Conservation (phyloP, 2,329 filamentous ascomycete species). For the Exserohilum rostratum region DNA sequence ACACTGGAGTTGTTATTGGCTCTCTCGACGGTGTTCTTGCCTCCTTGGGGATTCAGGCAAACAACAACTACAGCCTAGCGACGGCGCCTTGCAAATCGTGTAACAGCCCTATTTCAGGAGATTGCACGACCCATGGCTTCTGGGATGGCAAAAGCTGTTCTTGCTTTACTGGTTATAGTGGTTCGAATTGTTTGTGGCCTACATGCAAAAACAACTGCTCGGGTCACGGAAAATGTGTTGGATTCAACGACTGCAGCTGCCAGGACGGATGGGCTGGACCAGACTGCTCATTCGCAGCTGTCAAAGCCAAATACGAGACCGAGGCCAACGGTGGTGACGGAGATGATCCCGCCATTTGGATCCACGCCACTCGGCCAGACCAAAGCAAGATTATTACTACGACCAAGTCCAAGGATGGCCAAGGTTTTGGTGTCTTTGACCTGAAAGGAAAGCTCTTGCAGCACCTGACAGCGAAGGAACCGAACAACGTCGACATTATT, state of each 20-base stretch:
- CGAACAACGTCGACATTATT: slow-evolving; percentile 63
- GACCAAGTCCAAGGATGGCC: slow-evolving; percentile 57
- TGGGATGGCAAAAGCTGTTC: slow-evolving; percentile 13
- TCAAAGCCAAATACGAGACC: slow-evolving; percentile 40
- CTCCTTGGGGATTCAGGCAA: slow-evolving; percentile 22
- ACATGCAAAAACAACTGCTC: slow-evolving; percentile 37
- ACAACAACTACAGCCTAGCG: slow-evolving; percentile 28
- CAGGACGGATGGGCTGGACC: slow-evolving; percentile 33
- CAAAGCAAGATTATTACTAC: slow-evolving; percentile 60
- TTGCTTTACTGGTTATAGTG: slow-evolving; percentile 36
- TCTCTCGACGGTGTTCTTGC: slow-evolving; percentile 24
- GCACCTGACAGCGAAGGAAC: slow-evolving; percentile 53
- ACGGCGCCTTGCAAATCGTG: slow-evolving; percentile 26
- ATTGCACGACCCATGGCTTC: slow-evolving; percentile 34
- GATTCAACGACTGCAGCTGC: slow-evolving; percentile 37
- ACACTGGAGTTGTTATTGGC: slow-evolving; percentile 30
- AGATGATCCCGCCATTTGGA: slow-evolving; percentile 43
- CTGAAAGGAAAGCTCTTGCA: slow-evolving; percentile 57
- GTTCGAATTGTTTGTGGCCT: slow-evolving; percentile 25
- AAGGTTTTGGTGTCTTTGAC: slow-evolving; percentile 59
- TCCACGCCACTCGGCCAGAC: slow-evolving; percentile 39
- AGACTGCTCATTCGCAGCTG: slow-evolving; percentile 37
- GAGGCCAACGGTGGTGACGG: slow-evolving; percentile 43
- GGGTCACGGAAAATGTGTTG: slow-evolving; percentile 32
- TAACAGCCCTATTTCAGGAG: slow-evolving; percentile 16